A percentile compares a stretch with the other conserved stretches of the same genome.
phyloP scores from a whole-genome alignment of 345 rosid genomes.

The Rhodomyrtus tomentosa region DNA sequence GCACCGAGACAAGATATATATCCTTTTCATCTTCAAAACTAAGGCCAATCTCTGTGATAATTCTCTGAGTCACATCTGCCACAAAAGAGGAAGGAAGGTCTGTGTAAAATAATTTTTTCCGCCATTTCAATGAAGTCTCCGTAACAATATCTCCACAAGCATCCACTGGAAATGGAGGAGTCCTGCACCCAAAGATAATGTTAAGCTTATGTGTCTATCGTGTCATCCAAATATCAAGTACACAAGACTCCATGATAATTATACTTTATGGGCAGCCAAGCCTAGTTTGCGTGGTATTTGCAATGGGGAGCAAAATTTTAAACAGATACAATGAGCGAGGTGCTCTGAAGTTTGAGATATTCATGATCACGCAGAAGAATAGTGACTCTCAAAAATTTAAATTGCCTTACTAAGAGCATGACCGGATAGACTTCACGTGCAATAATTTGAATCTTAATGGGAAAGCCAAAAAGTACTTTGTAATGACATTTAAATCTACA shows the following conservation, averaged over 20 bases:
- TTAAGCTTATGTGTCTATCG: background rate
- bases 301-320: background rate
- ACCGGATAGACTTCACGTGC: background rate
- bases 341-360: background rate
- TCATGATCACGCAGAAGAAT: background rate
- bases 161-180: slow-evolving; percentile 1
- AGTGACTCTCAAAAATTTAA: background rate
- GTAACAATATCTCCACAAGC: slow-evolving; percentile 5
- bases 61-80: slow-evolving; percentile 17
- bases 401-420: background rate
- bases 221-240: background rate
- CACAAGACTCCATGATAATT: background rate
- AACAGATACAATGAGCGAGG: background rate
- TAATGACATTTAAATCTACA: background rate
- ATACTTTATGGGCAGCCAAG: background rate
- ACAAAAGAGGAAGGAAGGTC: slow-evolving; percentile 26
- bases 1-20: slow-evolving; percentile 44
- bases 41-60: slow-evolving; percentile 25
- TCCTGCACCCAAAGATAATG: slow-evolving; percentile 11
- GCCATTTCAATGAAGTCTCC: slow-evolving; percentile 14
- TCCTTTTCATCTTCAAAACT: slow-evolving; percentile 29
- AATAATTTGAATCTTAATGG: too few relatives aligned
- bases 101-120: slow-evolving; percentile 21
- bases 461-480: background rate
- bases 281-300: background rate